These are phyloP conservation scores for Dactylella cylindrospora DNA, from an alignment of 2,329 filamentous ascomycete genomes.

Conservation along the genomic window DNA sequence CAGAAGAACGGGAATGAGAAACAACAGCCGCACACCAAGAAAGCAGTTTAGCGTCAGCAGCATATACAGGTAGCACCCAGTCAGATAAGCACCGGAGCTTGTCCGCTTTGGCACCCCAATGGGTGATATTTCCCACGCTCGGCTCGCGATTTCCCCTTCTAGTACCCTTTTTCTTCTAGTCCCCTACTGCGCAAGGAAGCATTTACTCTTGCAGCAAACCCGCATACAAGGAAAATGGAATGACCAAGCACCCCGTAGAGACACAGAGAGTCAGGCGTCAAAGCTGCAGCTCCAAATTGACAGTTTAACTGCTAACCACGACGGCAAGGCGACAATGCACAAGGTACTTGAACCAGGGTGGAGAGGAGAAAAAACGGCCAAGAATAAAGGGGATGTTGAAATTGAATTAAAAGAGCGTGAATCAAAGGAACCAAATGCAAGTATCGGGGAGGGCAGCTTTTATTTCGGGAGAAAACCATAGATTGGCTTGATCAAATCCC, in stretches of 20 bases:
- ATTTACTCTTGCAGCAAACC: constrained; percentile 3
- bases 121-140: constrained; percentile 13
- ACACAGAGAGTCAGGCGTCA: too few relatives aligned
- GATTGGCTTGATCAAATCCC: too few relatives aligned
- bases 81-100: constrained; percentile 45
- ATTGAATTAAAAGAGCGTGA: too few relatives aligned
- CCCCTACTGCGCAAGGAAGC: background rate
- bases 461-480: too few relatives aligned
- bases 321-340: background rate
- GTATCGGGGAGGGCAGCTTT: too few relatives aligned
- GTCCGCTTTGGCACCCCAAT: constrained; percentile 36
- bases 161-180: background rate
- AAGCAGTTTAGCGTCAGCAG: constrained; percentile 37
- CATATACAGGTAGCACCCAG: constrained; percentile 30
- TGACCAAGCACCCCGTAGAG: background rate
- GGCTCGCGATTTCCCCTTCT: constrained; percentile 2
- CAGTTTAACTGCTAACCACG: too few relatives aligned
- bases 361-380: too few relatives aligned
- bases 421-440: too few relatives aligned
- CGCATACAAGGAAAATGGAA: background rate
- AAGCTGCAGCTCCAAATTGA: constrained; percentile 17
- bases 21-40: constrained; percentile 42
- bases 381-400: too few relatives aligned
- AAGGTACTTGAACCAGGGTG: constrained; percentile 1
- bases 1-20: constrained; percentile 43